phyloP scores from a whole-genome alignment of 768 basidiomycete species.

The Mycena rebaudengoi region DNA sequence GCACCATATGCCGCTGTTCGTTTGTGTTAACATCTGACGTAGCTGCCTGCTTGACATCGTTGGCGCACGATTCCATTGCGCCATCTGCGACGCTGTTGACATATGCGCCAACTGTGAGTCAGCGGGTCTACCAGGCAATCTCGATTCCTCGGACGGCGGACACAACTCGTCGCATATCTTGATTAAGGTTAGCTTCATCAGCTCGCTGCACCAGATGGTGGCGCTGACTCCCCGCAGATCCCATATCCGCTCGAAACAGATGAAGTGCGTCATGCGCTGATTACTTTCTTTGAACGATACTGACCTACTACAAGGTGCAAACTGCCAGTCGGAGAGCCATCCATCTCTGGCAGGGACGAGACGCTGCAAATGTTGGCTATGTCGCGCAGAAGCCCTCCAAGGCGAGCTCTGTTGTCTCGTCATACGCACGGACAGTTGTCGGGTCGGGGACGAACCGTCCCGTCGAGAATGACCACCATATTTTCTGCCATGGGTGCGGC shows the following conservation, averaged over 20 bases:
- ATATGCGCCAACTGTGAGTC: constrained; percentile 91
- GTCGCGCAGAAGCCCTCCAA: constrained; percentile 52
- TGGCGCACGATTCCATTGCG: constrained; percentile 93
- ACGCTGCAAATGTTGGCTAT: constrained; percentile 69
- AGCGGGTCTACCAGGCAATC: constrained; percentile 83
- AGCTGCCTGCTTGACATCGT: constrained; percentile 92
- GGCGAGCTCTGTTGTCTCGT: constrained; percentile 66
- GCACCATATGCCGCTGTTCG: background rate
- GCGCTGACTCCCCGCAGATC: constrained; percentile 63
- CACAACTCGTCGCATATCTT: constrained; percentile 90
- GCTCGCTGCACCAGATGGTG: background rate
- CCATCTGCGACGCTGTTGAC: constrained; percentile 84
- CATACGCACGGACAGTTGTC: constrained; percentile 75
- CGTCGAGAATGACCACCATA: constrained; percentile 60
- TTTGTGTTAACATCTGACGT: background rate
- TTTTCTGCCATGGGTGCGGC: constrained; percentile 68
- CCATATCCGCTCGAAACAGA: constrained; percentile 81
- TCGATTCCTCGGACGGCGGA: constrained; percentile 79
- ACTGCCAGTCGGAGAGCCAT: constrained; percentile 79
- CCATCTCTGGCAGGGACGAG: constrained; percentile 78
- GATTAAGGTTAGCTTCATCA: constrained; percentile 74
- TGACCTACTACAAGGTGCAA: constrained; percentile 50
- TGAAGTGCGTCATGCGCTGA: constrained; percentile 55
- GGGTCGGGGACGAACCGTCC: constrained; percentile 53
- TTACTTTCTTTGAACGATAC: background rate